Evolutionary conservation across 2,329 filamentous ascomycete genomes (phyloP), one percentile per base, ranked within the genome.

Genomic region (Fusarium heterosporum): DNA sequence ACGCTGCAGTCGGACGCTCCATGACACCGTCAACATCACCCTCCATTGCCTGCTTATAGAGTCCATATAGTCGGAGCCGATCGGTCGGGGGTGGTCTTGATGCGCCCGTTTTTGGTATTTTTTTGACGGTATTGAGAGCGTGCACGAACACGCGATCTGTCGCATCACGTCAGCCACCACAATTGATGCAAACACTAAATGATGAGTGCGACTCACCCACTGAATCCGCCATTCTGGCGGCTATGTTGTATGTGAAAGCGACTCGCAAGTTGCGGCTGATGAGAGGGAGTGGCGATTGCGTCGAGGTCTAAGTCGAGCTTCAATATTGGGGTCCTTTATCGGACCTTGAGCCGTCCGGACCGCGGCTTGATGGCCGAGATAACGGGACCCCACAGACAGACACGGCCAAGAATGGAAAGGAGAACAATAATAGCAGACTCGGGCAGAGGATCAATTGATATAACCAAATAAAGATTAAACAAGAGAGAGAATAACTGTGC

Each of bases 21-120:
- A 97, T 96, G 48, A 98, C 93, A 47, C 93, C 92, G 71, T 96
- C 92, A 32, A 98, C 94, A 79, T 99, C 93, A 47, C 96, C 96
- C 82, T 99, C 94, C 96, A 98, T 98, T 65, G 93, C 93, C 80
- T 99, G 96, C 78, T 99, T 99, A 83, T 99, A 99, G 70, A 99
- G 86, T 68, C 96, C 96, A 90, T 99, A 99, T 64, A 99, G 90
- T 59, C 92, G 91, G 72, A 99, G 85, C 58, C 96, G 90, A 75
- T 96, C 94, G 63, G 86, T 83, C 3, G 93, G 88, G 46, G 96
- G 96, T 43, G 96, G 96, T 65, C 96, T 91, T 66, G 93, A 89
- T 51, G 93, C 93, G 66, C 96, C 95, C 17, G 94, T 97, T 76
- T 96, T 95, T 72, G 92, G 92, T 72, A 99, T 96, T 81, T 96